phyloP scores from a whole-genome alignment of 306 rosid genomes.

The Quercus robur region DNA sequence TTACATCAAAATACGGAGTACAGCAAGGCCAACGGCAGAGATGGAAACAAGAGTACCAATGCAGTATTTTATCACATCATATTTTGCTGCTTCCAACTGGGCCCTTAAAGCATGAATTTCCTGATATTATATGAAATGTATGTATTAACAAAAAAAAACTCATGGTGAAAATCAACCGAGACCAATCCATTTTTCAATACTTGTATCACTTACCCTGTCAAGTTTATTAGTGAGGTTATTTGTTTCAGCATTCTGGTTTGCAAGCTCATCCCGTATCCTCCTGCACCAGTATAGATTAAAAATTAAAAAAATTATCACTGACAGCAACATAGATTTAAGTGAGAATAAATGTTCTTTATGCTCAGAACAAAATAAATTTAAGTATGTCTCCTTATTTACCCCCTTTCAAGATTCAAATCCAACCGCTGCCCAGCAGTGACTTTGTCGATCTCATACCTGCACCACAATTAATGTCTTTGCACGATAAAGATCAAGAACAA shows the following conservation, averaged over 20 bases:
- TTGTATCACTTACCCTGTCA: slow-evolving; percentile 60
- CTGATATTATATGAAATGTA: slow-evolving; percentile 32
- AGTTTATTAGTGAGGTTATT: slow-evolving; percentile 85
- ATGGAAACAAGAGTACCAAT: slow-evolving; percentile 94
- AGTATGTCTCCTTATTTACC: slow-evolving; percentile 43
- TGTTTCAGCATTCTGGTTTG: slow-evolving; percentile 87
- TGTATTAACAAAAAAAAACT: not conserved
- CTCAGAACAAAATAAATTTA: not conserved
- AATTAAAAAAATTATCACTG: not conserved
- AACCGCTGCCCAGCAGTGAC: slow-evolving; percentile 92
- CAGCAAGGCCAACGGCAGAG: slow-evolving; percentile 95
- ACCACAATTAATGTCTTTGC: slow-evolving; percentile 23
- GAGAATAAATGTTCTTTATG: slow-evolving; percentile 11
- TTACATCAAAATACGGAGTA: slow-evolving; percentile 76
- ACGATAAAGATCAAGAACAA: slow-evolving; percentile 13
- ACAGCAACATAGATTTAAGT: not conserved
- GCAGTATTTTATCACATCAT: slow-evolving; percentile 94
- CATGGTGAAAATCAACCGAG: not conserved
- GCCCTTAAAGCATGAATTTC: slow-evolving; percentile 88
- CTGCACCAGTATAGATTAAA: slow-evolving; percentile 34
- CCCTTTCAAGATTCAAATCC: slow-evolving; percentile 96
- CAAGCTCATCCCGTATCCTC: slow-evolving; percentile 86
- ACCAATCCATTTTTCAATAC: not conserved
- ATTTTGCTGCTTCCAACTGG: slow-evolving; percentile 92
- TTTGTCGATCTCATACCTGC: slow-evolving; percentile 91